Conservation (phyloP, 2,329 filamentous ascomycete species). For the Stachybotrys echinatus region DNA sequence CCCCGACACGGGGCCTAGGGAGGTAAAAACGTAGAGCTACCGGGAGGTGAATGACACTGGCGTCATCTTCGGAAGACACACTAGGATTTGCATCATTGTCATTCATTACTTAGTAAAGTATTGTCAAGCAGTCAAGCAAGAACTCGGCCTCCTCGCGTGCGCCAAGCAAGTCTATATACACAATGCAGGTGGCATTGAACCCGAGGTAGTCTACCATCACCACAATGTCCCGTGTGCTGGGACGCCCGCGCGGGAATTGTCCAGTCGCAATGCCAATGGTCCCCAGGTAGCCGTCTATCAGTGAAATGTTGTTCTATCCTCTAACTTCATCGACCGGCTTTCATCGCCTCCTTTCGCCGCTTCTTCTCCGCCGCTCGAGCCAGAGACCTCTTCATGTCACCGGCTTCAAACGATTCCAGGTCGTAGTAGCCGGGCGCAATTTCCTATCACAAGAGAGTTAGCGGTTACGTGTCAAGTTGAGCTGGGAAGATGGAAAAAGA, state of each 20-base stretch:
- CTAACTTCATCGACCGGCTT: slow-evolving; percentile 18
- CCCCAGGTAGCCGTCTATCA: too few species aligned
- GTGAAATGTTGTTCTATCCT: too few species aligned
- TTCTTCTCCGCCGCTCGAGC: slow-evolving; percentile 54
- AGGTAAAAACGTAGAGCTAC: too few species aligned
- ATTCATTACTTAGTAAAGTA: too few species aligned
- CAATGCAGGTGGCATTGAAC: neutral
- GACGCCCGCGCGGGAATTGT: neutral
- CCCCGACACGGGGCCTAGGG: too few species aligned
- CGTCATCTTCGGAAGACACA: too few species aligned
- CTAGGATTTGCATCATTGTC: too few species aligned
- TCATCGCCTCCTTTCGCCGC: slow-evolving; percentile 53
- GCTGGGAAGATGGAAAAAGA: too few species aligned
- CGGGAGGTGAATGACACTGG: too few species aligned
- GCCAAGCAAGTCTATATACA: neutral
- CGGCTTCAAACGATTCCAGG: slow-evolving; percentile 73
- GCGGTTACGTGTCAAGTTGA: neutral
- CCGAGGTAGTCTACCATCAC: too few species aligned
- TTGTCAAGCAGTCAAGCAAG: too few species aligned
- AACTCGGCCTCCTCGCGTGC: neutral
- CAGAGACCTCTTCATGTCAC: slow-evolving; percentile 72
- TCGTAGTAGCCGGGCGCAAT: slow-evolving; percentile 94
- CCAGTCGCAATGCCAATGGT: neutral
- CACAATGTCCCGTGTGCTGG: neutral
- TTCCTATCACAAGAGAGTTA: slow-evolving; percentile 51